These are phyloP conservation scores for Papiliotrema flavescens DNA, from an alignment of 1,284 basidiomycete species.

Conservation along the genomic window DNA sequence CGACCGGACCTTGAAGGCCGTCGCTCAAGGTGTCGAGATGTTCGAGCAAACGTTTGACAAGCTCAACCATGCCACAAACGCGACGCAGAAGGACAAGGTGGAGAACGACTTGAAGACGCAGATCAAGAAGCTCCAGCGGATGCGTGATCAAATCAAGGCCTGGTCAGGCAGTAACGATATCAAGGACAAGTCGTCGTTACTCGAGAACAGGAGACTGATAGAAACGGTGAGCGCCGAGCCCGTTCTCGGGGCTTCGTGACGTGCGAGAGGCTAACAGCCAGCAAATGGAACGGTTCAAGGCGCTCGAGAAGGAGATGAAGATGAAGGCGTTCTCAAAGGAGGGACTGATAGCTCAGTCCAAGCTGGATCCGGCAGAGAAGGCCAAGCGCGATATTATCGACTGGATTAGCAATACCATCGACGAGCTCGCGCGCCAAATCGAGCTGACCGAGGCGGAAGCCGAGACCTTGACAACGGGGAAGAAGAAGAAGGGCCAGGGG, in stretches of 20 bases:
- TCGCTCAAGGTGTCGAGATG: conserved; percentile 85
- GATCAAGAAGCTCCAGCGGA: conserved; percentile 97
- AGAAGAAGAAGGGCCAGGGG: conserved; percentile 70
- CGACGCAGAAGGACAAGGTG: conserved; percentile 92
- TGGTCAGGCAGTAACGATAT: conserved; percentile 99
- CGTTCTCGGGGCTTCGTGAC: neutral
- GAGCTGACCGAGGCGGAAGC: conserved; percentile 95
- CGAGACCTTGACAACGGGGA: conserved; percentile 62
- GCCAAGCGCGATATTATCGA: conserved; percentile 87
- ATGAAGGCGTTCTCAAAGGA: conserved; percentile 99
- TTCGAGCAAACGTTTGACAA: conserved; percentile 96
- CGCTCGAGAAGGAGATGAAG: conserved; percentile 99
- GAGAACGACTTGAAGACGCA: conserved; percentile 94
- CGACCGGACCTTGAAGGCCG: conserved; percentile 92
- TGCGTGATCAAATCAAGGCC: conserved; percentile 98
- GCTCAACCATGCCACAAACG: conserved; percentile 86
- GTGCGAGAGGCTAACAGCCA: conserved; percentile 40
- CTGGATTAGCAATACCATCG: conserved; percentile 83
- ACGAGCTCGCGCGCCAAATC: conserved; percentile 88
- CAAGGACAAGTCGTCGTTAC: conserved; percentile 92
- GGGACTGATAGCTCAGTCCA: conserved; percentile 88
- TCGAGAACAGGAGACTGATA: conserved; percentile 93
- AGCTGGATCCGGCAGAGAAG: conserved; percentile 94
- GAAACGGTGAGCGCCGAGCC: conserved; percentile 73
- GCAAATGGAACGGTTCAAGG: conserved; percentile 99